Percentiles rank a stretch among this genome's conserved stretches.
phyloP scores from a whole-genome alignment of 208 protist species.

The Wallacemonas sp. region DNA sequence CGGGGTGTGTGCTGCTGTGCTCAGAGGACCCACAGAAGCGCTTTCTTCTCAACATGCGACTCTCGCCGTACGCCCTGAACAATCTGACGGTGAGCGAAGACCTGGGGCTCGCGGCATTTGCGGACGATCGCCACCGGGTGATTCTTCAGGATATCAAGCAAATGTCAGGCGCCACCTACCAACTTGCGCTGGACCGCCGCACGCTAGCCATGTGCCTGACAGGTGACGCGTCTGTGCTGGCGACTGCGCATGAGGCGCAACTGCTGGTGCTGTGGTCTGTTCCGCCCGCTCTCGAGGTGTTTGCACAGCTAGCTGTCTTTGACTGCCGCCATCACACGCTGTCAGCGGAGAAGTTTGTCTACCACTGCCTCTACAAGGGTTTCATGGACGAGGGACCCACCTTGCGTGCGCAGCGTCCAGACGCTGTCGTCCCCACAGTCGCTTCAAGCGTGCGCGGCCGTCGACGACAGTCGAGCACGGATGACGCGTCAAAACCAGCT shows the following conservation, averaged over 20 bases:
- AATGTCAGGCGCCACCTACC: neutral
- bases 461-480: no score
- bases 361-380: neutral
- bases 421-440: neutral
- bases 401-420: neutral
- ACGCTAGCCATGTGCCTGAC: slow-evolving; percentile 36
- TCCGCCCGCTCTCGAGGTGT: slow-evolving; percentile 38
- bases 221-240: slow-evolving; percentile 33
- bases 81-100: slow-evolving; percentile 53
- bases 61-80: slow-evolving; percentile 19
- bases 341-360: neutral
- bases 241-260: slow-evolving; percentile 38
- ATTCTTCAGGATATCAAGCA: slow-evolving; percentile 57
- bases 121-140: slow-evolving; percentile 32
- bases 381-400: slow-evolving; percentile 2
- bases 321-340: neutral
- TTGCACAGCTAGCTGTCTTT: slow-evolving; percentile 29
- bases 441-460: no score
- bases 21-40: slow-evolving; percentile 31
- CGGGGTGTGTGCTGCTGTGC: slow-evolving; percentile 42
- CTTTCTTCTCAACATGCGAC: slow-evolving; percentile 8
- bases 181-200: slow-evolving; percentile 5
- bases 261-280: slow-evolving; percentile 53
- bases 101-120: slow-evolving; percentile 46
- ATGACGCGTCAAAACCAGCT: neutral